A percentile compares a stretch with the other conserved stretches of the same genome.
Conservation (phyloP, 768 basidiomycete genomes). For the Pholiota microspora region DNA sequence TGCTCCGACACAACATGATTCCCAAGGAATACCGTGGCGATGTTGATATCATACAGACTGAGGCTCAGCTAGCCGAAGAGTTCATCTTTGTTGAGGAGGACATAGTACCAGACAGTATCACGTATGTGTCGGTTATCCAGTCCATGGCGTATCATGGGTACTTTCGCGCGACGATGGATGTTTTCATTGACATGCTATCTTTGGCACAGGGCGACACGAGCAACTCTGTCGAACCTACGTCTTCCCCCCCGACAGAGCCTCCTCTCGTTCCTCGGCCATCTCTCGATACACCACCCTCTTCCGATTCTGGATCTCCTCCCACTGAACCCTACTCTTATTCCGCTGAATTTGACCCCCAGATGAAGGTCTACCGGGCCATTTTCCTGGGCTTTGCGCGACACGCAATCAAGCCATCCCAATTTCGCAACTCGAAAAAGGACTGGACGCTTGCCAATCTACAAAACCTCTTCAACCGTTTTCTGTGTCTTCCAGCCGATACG, state of each 20-base stretch:
- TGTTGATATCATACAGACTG: slow-evolving; percentile 33
- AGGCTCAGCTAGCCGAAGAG: slow-evolving; percentile 41
- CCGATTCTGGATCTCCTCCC: slow-evolving; percentile 8
- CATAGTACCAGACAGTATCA: slow-evolving; percentile 59
- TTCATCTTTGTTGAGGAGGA: slow-evolving; percentile 40
- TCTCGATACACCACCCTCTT: background rate
- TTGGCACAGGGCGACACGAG: slow-evolving; percentile 37
- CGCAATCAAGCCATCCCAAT: slow-evolving; percentile 31
- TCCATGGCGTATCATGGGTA: slow-evolving; percentile 69
- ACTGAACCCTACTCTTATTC: background rate
- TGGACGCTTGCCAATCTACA: slow-evolving; percentile 64
- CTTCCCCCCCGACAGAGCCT: slow-evolving; percentile 10
- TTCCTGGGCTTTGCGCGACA: slow-evolving; percentile 76
- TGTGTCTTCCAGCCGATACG: slow-evolving; percentile 47
- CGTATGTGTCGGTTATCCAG: slow-evolving; percentile 71
- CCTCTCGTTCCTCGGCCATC: background rate
- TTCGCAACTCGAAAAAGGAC: slow-evolving; percentile 14
- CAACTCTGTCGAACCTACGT: slow-evolving; percentile 23
- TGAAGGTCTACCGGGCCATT: slow-evolving; percentile 63
- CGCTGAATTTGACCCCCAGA: slow-evolving; percentile 29
- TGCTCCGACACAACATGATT: slow-evolving; percentile 53
- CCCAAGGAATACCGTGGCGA: slow-evolving; percentile 32
- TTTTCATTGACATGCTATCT: slow-evolving; percentile 69
- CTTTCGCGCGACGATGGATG: slow-evolving; percentile 48
- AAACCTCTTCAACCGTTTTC: slow-evolving; percentile 58